Evolutionary conservation across 306 rosid genomes (phyloP).

Genomic region (Glycine latifolia): DNA sequence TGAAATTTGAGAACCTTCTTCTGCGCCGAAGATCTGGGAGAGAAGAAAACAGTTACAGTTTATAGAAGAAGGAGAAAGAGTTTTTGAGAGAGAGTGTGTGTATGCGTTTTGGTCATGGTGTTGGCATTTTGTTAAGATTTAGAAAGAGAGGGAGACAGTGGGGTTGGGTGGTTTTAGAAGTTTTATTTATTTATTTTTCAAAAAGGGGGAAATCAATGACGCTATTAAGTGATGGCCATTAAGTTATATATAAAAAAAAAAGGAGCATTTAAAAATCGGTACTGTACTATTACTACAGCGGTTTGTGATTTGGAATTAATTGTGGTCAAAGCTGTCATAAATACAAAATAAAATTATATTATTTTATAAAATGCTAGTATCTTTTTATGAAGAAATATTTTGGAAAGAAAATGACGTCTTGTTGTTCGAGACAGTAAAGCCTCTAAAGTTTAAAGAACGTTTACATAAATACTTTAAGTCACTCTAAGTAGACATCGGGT

Average conservation of each 20-base stretch:
- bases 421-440: too few relatives aligned
- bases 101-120: not conserved
- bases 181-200: not conserved
- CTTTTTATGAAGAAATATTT: too few relatives aligned
- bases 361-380: too few relatives aligned
- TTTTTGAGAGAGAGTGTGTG: not conserved
- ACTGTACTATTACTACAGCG: not conserved
- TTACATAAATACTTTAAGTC: too few relatives aligned
- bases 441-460: too few relatives aligned
- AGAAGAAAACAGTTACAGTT: slow-evolving; percentile 49
- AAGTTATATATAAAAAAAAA: not conserved
- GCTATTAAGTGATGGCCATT: too few relatives aligned
- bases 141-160: not conserved
- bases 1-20: not conserved
- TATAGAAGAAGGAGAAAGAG: not conserved
- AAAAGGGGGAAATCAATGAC: not conserved
- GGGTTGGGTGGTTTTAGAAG: not conserved
- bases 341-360: too few relatives aligned
- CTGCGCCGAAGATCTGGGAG: slow-evolving; percentile 59
- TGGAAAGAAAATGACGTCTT: too few relatives aligned
- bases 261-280: not conserved
- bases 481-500: too few relatives aligned
- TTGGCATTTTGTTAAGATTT: slow-evolving; percentile 5
- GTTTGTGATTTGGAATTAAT: not conserved
- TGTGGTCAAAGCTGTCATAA: not conserved